These are phyloP conservation scores for Cyberlindnera suaveolens DNA, from an alignment of 805 yeast species.

Conservation along the genomic window DNA sequence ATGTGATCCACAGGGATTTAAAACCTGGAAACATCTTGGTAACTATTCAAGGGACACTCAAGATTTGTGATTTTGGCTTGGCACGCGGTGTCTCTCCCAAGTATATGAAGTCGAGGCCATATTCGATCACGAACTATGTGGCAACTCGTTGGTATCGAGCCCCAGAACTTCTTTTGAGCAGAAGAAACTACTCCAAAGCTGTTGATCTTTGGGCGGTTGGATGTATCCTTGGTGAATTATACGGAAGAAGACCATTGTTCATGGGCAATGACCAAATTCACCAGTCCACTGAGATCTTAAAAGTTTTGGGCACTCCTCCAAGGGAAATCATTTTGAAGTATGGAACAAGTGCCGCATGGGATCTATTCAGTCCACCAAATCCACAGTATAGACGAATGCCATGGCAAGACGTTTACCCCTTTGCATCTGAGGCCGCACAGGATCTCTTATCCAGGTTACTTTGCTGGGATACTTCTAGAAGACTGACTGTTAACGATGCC, in stretches of 20 bases:
- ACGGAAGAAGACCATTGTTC: conserved; percentile 74
- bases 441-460: conserved; percentile 50
- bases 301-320: conserved; percentile 68
- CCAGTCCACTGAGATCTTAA: conserved; percentile 64
- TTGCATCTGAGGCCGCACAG: conserved; percentile 45
- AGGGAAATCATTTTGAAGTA: conserved; percentile 36
- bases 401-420: conserved; percentile 59
- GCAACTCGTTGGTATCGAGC: conserved; percentile 97
- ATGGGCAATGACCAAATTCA: conserved; percentile 67
- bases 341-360: conserved; percentile 42
- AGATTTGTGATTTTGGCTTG: conserved; percentile 90
- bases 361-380: conserved; percentile 37
- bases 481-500: conserved; percentile 53
- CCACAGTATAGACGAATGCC: conserved; percentile 34
- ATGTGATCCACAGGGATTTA: conserved; percentile 86
- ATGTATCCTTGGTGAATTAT: conserved; percentile 81
- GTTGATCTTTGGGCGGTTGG: conserved; percentile 95
- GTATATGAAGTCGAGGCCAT: conserved; percentile 28
- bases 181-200: conserved; percentile 51
- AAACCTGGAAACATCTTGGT: conserved; percentile 89
- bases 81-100: conserved; percentile 64
- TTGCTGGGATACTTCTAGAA: conserved; percentile 53
- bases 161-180: conserved; percentile 74
- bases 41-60: conserved; percentile 63
- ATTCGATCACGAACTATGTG: conserved; percentile 72